These are phyloP conservation scores for Quercus lobata DNA, from an alignment of 331 rosid genomes.

Conservation along the genomic window DNA sequence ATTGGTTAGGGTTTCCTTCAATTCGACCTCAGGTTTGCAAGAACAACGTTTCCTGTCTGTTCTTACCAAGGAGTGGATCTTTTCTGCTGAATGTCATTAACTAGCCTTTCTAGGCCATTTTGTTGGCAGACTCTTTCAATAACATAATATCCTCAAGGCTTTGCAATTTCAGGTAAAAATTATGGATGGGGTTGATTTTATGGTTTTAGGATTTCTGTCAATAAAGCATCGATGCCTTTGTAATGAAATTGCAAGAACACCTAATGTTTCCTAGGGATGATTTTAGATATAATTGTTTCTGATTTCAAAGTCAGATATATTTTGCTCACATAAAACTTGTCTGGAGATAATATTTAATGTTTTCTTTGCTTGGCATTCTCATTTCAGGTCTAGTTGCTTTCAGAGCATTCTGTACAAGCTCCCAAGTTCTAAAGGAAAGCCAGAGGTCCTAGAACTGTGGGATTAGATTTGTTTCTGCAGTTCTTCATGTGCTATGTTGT, in stretches of 20 bases:
- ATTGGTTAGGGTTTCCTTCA: background rate
- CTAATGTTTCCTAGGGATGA: background rate
- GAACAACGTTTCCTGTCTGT: background rate
- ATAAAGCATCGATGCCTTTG: background rate
- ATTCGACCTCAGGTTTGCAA: background rate
- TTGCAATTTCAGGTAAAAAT: background rate
- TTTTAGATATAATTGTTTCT: background rate
- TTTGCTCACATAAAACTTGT: background rate
- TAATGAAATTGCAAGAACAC: background rate
- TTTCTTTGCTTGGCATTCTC: background rate
- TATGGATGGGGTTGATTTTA: background rate
- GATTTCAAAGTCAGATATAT: background rate
- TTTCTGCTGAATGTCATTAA: background rate
- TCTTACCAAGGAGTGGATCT: background rate
- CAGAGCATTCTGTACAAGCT: background rate
- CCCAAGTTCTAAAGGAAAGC: background rate
- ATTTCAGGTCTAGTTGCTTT: conserved; percentile 11
- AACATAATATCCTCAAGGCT: background rate
- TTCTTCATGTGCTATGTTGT: background rate
- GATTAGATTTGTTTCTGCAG: background rate
- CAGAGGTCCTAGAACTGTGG: background rate
- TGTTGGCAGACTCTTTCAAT: background rate
- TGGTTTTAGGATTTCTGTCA: background rate
- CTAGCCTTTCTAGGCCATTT: background rate
- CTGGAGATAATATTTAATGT: background rate